Percentiles rank a stretch among this genome's conserved stretches.
phyloP scores from a whole-genome alignment of 257 asterid species.

The Misopates orontium region DNA sequence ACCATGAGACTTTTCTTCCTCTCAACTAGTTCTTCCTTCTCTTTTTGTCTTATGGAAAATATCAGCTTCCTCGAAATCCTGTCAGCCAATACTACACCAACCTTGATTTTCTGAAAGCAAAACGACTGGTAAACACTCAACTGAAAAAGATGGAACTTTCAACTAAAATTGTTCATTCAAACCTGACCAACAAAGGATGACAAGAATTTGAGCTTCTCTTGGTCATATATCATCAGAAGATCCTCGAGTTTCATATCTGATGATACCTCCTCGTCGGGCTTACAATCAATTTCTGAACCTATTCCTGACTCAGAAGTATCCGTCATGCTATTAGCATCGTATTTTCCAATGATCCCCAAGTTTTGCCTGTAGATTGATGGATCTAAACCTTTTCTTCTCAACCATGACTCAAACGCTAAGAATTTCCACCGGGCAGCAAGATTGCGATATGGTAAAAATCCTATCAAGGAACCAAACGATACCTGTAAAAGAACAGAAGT shows the following conservation, averaged over 20 bases:
- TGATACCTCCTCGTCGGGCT: constrained; percentile 38
- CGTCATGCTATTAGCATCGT: constrained; percentile 48
- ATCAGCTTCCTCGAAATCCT: constrained; percentile 73
- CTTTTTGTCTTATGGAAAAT: constrained; percentile 68
- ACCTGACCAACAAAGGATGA: constrained; percentile 98
- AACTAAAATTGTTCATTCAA: constrained; percentile 31
- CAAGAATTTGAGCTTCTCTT: constrained; percentile 78
- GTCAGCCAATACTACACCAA: constrained; percentile 69
- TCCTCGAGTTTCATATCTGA: constrained; percentile 88
- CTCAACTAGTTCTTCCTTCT: constrained; percentile 74
- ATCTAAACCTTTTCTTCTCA: constrained; percentile 81
- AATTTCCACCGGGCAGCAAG: constrained; percentile 93
- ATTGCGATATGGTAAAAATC: constrained; percentile 89
- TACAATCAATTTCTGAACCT: constrained; percentile 38
- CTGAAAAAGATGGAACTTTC: constrained; percentile 10
- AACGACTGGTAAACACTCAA: constrained; percentile 8
- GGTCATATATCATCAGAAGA: constrained; percentile 78
- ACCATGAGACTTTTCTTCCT: constrained; percentile 84
- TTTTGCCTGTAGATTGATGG: constrained; percentile 79
- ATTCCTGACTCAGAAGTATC: constrained; percentile 40
- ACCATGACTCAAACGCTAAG: constrained; percentile 93
- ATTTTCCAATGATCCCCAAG: constrained; percentile 69
- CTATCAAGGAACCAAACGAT: constrained; percentile 85
- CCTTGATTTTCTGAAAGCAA: constrained; percentile 64
- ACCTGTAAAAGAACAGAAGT: constrained; percentile 51